These are phyloP conservation scores for Pseudozyma tsukubaensis DNA, from an alignment of 1,284 basidiomycete genomes.

Conservation along the genomic window DNA sequence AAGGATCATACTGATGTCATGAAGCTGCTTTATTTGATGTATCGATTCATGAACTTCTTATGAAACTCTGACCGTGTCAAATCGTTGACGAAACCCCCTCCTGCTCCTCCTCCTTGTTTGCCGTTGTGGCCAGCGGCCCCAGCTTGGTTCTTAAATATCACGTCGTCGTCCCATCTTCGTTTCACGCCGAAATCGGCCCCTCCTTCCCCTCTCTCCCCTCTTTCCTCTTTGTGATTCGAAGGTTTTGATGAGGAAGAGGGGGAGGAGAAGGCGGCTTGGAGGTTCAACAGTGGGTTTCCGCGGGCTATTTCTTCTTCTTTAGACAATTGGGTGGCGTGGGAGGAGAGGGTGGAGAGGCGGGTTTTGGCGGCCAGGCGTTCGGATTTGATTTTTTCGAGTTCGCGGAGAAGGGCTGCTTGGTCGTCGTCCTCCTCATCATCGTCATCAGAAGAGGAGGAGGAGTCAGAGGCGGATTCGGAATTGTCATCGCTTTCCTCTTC, in stretches of 20 bases:
- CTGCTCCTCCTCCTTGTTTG: neutral
- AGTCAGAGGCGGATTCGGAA: neutral
- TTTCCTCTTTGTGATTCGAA: neutral
- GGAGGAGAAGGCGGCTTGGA: conserved; percentile 50
- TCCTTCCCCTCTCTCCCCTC: neutral
- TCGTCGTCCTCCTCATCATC: conserved; percentile 7
- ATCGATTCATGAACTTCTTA: conserved; percentile 63
- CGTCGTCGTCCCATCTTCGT: conserved; percentile 66
- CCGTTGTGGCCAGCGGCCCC: neutral
- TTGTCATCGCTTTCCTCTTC: no score
- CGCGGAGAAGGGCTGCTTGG: conserved; percentile 1
- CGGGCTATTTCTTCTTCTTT: conserved; percentile 62
- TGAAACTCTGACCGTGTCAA: conserved; percentile 65
- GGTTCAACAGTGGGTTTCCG: conserved; percentile 65
- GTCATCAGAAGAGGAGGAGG: neutral
- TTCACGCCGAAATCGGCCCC: conserved; percentile 44
- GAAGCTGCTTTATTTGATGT: conserved; percentile 65
- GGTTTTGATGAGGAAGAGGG: neutral
- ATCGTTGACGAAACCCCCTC: conserved; percentile 62
- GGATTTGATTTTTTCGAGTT: conserved; percentile 9
- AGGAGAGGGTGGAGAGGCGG: conserved; percentile 7
- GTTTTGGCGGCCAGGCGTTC: neutral
- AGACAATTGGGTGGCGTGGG: conserved; percentile 11
- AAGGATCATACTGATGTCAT: no score
- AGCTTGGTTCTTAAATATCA: conserved; percentile 68